phyloP scores from a whole-genome alignment of 306 rosid genomes.

The Rubus parviflorus region DNA sequence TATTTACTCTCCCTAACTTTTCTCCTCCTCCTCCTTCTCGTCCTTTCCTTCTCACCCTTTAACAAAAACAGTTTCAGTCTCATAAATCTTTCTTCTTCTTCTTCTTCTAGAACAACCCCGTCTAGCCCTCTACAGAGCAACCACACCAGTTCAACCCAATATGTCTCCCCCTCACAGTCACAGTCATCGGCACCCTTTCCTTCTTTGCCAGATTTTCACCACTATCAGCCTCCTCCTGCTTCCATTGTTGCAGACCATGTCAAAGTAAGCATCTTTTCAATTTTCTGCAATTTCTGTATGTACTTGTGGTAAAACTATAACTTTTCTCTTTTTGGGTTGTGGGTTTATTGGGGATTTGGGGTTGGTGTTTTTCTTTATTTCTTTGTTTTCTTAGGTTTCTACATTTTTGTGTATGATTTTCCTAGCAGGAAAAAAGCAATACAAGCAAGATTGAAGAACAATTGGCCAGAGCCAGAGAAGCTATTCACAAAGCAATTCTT shows the following conservation, averaged over 20 bases:
- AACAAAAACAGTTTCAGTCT: conserved; percentile 7
- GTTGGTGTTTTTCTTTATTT: not conserved
- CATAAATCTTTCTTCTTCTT: not conserved
- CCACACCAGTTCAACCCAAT: not conserved
- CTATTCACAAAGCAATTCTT: conserved; percentile 20
- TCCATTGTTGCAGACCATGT: conserved; percentile 7
- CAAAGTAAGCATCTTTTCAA: conserved; percentile 11
- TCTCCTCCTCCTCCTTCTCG: conserved; percentile 16
- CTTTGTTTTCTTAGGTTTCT: not conserved
- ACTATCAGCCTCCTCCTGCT: not conserved
- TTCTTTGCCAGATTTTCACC: not conserved
- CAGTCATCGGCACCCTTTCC: not conserved
- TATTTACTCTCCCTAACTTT: conserved; percentile 15
- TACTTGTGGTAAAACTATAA: not conserved
- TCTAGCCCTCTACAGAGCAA: not conserved
- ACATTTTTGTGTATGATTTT: not conserved
- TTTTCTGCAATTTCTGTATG: not conserved
- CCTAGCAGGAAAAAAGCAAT: not conserved
- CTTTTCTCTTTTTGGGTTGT: no score
- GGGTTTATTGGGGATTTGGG: no score
- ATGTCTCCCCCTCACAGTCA: not conserved
- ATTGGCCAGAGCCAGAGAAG: conserved; percentile 30
- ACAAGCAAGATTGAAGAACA: conserved; percentile 22
- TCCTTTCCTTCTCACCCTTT: conserved; percentile 15
- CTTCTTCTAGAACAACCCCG: not conserved